Conservation (phyloP, 2,329 filamentous ascomycete genomes). For the Phyllosticta paracitricarpa region DNA sequence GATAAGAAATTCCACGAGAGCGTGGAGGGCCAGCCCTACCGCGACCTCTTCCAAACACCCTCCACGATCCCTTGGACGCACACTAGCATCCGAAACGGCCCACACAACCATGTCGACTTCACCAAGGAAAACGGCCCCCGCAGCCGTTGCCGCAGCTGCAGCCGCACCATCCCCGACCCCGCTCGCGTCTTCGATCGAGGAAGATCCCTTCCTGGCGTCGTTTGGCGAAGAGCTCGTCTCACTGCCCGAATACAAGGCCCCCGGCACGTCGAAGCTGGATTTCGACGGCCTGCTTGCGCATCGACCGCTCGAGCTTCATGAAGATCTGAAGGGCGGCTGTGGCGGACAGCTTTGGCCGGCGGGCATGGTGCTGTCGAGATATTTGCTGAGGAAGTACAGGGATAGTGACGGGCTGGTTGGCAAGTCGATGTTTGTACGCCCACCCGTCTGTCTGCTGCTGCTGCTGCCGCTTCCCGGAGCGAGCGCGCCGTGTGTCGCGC, state of each 20-base stretch:
- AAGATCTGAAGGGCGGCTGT: conserved; percentile 80
- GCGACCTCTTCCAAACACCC: neutral
- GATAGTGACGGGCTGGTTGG: conserved; percentile 35
- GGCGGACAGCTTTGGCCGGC: conserved; percentile 93
- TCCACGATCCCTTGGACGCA: neutral
- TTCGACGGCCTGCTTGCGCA: conserved; percentile 64
- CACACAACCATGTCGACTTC: neutral
- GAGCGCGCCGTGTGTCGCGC: too few species aligned
- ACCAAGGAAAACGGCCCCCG: neutral
- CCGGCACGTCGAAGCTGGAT: conserved; percentile 42
- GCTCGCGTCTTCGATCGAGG: neutral
- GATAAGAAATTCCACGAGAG: neutral
- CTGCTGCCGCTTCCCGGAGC: neutral
- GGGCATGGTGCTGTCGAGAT: conserved; percentile 77
- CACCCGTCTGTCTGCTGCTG: neutral
- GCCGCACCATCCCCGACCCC: neutral
- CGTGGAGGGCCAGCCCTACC: neutral
- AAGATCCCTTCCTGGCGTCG: conserved; percentile 21
- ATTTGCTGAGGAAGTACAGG: conserved; percentile 68
- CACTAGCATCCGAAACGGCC: neutral
- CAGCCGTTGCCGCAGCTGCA: neutral
- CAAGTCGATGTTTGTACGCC: conserved; percentile 60
- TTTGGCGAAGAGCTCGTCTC: conserved; percentile 49
- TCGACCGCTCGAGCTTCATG: conserved; percentile 60
- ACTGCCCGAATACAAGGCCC: conserved; percentile 41